Conservation (phyloP, 108 stramenopile species). For the Cyclotella baltica region DNA sequence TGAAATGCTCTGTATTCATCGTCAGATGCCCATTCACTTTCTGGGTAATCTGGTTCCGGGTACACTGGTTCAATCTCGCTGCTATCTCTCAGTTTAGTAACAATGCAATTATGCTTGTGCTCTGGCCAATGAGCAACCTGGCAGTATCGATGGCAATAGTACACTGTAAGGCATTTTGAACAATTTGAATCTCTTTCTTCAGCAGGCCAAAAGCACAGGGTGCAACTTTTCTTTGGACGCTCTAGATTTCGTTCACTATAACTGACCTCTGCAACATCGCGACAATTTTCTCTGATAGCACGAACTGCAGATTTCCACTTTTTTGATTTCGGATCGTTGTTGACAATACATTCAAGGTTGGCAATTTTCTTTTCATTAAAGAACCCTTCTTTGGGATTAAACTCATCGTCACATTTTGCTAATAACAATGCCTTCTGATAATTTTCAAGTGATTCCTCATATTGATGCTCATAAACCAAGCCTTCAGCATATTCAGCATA, state of each 20-base stretch:
- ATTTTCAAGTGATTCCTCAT: too few relatives aligned
- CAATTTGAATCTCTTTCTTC: neutral
- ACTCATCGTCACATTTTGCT: too few relatives aligned
- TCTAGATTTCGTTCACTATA: conserved; percentile 16
- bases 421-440: too few relatives aligned
- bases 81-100: conserved; percentile 2
- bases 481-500: too few relatives aligned
- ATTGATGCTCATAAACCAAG: too few relatives aligned
- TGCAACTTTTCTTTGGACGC: conserved; percentile 22
- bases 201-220: conserved; percentile 30
- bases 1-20: conserved; percentile 13
- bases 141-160: conserved; percentile 11
- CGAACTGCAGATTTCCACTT: neutral
- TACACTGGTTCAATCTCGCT: neutral
- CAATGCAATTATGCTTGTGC: conserved; percentile 24
- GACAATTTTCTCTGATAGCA: neutral
- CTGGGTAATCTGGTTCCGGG: conserved; percentile 25
- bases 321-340: too few relatives aligned
- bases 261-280: conserved; percentile 1
- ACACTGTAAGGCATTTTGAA: conserved; percentile 16
- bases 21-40: conserved; percentile 12
- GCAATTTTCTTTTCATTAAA: too few relatives aligned
- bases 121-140: conserved; percentile 16
- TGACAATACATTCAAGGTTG: too few relatives aligned
- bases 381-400: too few relatives aligned